Percentiles rank a stretch among this genome's conserved stretches.
Conservation (phyloP, 768 basidiomycete species). For the Tephrocybe sp. region DNA sequence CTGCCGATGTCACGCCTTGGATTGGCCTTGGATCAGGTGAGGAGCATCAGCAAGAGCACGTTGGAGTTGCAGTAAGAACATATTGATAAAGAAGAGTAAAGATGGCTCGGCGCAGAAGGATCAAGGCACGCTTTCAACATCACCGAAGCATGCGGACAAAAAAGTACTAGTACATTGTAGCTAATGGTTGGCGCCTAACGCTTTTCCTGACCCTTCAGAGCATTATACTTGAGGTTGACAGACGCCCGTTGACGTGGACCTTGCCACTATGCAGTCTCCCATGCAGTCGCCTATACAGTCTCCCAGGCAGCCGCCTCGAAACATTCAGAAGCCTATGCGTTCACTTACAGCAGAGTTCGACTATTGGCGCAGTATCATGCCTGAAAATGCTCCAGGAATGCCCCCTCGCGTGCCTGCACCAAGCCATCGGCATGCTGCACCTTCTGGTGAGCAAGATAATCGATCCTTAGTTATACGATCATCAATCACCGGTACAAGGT, state of each 20-base stretch:
- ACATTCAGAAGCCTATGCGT: conserved; percentile 1
- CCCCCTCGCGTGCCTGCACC: conserved; percentile 29
- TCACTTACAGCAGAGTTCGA: conserved; percentile 11
- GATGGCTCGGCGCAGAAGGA: no score
- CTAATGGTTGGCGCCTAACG: no score
- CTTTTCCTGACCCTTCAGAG: no score
- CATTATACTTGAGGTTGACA: no score
- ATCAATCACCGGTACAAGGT: conserved; percentile 16
- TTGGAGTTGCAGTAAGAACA: no score
- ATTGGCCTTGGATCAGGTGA: no score
- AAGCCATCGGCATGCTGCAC: conserved; percentile 39
- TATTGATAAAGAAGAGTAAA: no score
- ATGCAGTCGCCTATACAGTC: neutral
- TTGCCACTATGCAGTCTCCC: neutral
- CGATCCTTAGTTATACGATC: neutral
- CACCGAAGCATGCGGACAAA: no score
- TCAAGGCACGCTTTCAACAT: conserved; percentile 2
- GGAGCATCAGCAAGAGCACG: no score
- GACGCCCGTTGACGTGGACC: neutral
- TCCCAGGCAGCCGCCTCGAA: neutral
- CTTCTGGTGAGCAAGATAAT: conserved; percentile 33
- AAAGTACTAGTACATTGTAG: no score
- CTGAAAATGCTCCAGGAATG: conserved; percentile 10
- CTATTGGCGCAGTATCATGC: conserved; percentile 11
- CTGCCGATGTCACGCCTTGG: no score